Evolutionary conservation across 2,329 filamentous ascomycete genomes (phyloP).

Genomic region (Drechslerella coelobrocha): DNA sequence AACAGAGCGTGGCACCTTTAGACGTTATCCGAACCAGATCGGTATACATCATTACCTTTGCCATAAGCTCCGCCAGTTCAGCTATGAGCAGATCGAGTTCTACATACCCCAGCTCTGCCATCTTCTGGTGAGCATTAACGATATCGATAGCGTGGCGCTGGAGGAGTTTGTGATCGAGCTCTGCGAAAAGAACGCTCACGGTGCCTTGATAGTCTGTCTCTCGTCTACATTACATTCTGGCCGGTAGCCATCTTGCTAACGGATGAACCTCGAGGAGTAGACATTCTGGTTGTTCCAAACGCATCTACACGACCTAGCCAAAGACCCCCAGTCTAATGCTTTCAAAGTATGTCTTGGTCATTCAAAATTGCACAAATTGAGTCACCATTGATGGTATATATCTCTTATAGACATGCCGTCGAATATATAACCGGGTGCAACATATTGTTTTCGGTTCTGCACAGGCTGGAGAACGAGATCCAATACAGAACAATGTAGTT

Average conservation of each 20-base stretch:
- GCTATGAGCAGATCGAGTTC: conserved; percentile 91
- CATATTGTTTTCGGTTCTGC: conserved; percentile 82
- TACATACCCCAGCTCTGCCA: conserved; percentile 88
- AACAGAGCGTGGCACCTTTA: conserved; percentile 58
- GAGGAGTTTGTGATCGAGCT: conserved; percentile 86
- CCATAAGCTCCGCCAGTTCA: conserved; percentile 85
- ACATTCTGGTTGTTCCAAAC: conserved; percentile 92
- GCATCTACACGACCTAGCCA: conserved; percentile 79
- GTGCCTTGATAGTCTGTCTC: conserved; percentile 74
- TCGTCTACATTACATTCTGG: conserved; percentile 27
- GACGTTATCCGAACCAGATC: conserved; percentile 86
- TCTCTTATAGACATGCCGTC: conserved; percentile 71
- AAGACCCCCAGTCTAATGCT: conserved; percentile 75
- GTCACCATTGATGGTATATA: background rate
- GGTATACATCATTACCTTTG: conserved; percentile 89
- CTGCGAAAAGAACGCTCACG: conserved; percentile 86
- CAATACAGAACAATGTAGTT: conserved; percentile 72
- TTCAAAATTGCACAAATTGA: background rate
- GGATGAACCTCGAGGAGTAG: conserved; percentile 59
- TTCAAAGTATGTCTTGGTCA: conserved; percentile 61
- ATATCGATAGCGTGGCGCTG: conserved; percentile 89
- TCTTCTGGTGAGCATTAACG: conserved; percentile 77
- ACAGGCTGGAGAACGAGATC: conserved; percentile 61
- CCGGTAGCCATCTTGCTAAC: conserved; percentile 45
- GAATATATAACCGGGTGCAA: conserved; percentile 87